Percentiles rank a stretch among this genome's conserved stretches.
phyloP scores from a whole-genome alignment of 371 early-diverging fungal genomes.

The Dichotomocladium elegans region DNA sequence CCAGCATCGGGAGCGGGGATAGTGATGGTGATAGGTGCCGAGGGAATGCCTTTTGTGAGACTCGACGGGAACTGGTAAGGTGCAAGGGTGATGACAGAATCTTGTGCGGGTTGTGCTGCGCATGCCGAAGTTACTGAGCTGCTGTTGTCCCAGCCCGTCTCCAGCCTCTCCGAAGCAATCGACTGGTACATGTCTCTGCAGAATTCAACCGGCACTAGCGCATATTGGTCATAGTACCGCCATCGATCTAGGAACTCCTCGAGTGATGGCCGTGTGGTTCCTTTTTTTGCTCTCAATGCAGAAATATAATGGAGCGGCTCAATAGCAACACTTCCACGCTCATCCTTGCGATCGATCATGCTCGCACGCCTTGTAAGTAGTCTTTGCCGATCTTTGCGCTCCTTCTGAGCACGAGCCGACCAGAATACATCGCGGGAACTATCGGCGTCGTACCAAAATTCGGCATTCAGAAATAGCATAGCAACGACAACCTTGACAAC shows the following conservation, averaged over 20 bases:
- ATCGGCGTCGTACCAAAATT: slow-evolving; percentile 70
- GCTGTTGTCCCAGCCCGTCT: slow-evolving; percentile 53
- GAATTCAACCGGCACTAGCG: slow-evolving; percentile 38
- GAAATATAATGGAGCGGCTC: slow-evolving; percentile 44
- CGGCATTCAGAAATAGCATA: slow-evolving; percentile 85
- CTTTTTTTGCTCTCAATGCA: slow-evolving; percentile 24
- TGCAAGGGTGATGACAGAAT: slow-evolving; percentile 34
- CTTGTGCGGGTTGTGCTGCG: slow-evolving; percentile 28
- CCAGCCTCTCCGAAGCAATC: slow-evolving; percentile 47
- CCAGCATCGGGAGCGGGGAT: slow-evolving; percentile 60
- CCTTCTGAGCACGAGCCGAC: slow-evolving; percentile 41
- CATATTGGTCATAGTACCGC: slow-evolving; percentile 43
- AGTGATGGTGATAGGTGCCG: slow-evolving; percentile 55
- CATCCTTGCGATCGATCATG: slow-evolving; percentile 24
- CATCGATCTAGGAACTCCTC: slow-evolving; percentile 45
- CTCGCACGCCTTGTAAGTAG: slow-evolving; percentile 22
- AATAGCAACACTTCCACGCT: slow-evolving; percentile 27
- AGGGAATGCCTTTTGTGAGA: slow-evolving; percentile 55
- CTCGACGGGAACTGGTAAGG: slow-evolving; percentile 56
- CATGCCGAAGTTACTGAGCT: slow-evolving; percentile 1
- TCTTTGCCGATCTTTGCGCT: slow-evolving; percentile 30
- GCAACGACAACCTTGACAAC: slow-evolving; percentile 78
- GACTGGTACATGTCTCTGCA: slow-evolving; percentile 52
- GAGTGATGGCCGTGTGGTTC: slow-evolving; percentile 17
- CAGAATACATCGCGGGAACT: slow-evolving; percentile 47